Base-by-base conservation (phyloP, 1,284 basidiomycete species). In the Cutaneotrichosporon sp. region DNA sequence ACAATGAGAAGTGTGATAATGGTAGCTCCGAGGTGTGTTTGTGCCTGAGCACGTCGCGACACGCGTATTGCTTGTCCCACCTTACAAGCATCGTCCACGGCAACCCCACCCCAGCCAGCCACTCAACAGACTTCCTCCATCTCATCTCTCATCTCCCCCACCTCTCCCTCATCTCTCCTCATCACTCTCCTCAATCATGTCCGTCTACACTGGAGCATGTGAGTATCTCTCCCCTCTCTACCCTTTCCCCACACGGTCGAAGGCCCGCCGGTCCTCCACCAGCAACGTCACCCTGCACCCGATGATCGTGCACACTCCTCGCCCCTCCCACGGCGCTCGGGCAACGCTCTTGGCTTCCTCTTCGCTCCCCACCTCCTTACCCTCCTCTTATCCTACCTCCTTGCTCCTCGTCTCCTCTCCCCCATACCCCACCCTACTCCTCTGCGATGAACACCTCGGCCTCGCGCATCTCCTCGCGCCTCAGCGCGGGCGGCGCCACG, bases 141-240 rank as follows among this genome's bases (percentile, higher is more conserved):
- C 34, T 36, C 34, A 36, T 20, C n/a, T n/a, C 43, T 14, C 27
- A 31, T 31, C 58, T 10, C 38, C 27, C 20, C 22, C 45, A 46
- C 18, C 18, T 43, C 20, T n/a, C 42, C 20, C 20, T 45, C 42
- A n/a, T 18, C 3, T 43, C 42, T 46, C 45, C 10, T 45, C 45
- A 25, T 46, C 45, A 9, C 45, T 25, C 43, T 24, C 20, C 22
- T 46, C 45, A 25, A 47, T 27, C 57, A 77, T 77, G 75, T 77
- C 75, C 27, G 67, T 75, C 56, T 77, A 77, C 68, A 63, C 65
- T 27, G 75, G 75, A 54, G 75, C 73, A 66, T 77, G 75, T 77
- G 60, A 66, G 75, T 74, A 6, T 29, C 13, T 4, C 9, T 24
- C 5, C 10, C 13, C 18, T 11, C 6, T 46, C 45, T 46, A 24